Evolutionary conservation across 2,329 filamentous ascomycete genomes (phyloP), one percentile per base, ranked within the genome.

Genomic region (Aspergillus fumigatiaffinis): DNA sequence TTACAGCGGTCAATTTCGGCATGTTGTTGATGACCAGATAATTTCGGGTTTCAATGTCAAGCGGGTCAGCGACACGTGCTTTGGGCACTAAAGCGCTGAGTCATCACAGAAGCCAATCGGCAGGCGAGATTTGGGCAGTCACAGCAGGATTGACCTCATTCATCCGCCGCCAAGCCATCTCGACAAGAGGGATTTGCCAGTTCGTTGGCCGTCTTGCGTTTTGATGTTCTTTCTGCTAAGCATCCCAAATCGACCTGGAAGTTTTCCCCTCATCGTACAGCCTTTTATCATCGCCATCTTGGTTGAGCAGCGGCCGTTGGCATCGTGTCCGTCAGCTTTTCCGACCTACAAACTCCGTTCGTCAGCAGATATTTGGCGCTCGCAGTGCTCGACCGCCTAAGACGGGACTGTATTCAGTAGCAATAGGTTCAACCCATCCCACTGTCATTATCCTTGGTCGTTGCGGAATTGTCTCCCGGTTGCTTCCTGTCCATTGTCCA

Each of bases 121-220:
- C 3, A 46, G 14, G 6, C 38, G 49, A 7, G 4, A 9, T 32
- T 20, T 6, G 20, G 6, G 4, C 38, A 17, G 32, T 38, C 32
- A 38, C 14, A 38, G 6, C 32, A 38, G 32, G 23, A 62, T 65
- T 68, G 68, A 67, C 63, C 62, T 71, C 67, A 71, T 68, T 68
- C 42, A 53, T 55, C 57, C 59, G 55, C 57, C 54, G 59, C 55
- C 57, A 64, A 58, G 55, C 53, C 44, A 56, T 59, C 56, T 62
- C 57, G 60, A 62, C 26, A 50, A 48, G 54, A 55, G 55, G 59
- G 58, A 63, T 64, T 63, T 66, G 49, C 51, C 58, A 42, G 52
- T 35, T 26, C 23, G 48, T 49, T 7, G 32, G 32, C 14, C 21
- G n/a, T 56, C 48, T 55, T 48, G 23, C 50, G 52, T 57, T 29